These are phyloP conservation scores for Diaporthe sp. DNA, from an alignment of 2,329 filamentous ascomycete species.

Conservation along the genomic window DNA sequence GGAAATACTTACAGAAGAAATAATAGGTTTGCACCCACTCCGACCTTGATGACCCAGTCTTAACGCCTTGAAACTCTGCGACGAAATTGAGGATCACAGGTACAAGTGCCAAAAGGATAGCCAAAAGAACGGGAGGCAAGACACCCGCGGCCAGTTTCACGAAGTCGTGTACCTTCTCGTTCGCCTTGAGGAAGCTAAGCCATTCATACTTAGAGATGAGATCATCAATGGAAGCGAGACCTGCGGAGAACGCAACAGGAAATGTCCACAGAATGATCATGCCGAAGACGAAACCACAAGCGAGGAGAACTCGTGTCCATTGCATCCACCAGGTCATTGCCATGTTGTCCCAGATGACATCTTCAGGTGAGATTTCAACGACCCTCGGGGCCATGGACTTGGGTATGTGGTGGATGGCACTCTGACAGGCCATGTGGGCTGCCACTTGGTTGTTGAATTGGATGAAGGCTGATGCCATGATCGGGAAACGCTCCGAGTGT, in stretches of 20 bases:
- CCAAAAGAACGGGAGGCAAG: constrained; percentile 82
- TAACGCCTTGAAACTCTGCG: constrained; percentile 80
- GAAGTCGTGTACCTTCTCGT: constrained; percentile 72
- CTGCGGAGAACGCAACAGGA: constrained; percentile 89
- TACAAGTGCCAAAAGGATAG: constrained; percentile 83
- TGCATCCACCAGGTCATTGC: constrained; percentile 94
- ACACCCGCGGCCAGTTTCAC: constrained; percentile 83
- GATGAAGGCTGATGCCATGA: constrained; percentile 97
- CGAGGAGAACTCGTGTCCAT: constrained; percentile 79
- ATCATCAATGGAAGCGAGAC: constrained; percentile 81
- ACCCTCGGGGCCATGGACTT: constrained; percentile 93
- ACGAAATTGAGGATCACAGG: constrained; percentile 84
- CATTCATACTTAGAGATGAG: constrained; percentile 77
- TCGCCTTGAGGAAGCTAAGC: constrained; percentile 77
- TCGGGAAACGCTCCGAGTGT: constrained; percentile 85
- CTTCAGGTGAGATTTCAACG: constrained; percentile 93
- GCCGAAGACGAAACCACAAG: constrained; percentile 75
- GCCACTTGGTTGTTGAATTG: constrained; percentile 99
- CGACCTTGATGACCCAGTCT: constrained; percentile 84
- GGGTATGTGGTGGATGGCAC: constrained; percentile 89
- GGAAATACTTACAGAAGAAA: constrained; percentile 72
- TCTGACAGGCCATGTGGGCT: constrained; percentile 97
- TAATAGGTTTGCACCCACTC: constrained; percentile 93
- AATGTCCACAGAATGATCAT: constrained; percentile 93
- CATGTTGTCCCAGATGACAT: constrained; percentile 98